phyloP scores from a whole-genome alignment of 495 filamentous ascomycete genomes.

The Penicillium manginii region DNA sequence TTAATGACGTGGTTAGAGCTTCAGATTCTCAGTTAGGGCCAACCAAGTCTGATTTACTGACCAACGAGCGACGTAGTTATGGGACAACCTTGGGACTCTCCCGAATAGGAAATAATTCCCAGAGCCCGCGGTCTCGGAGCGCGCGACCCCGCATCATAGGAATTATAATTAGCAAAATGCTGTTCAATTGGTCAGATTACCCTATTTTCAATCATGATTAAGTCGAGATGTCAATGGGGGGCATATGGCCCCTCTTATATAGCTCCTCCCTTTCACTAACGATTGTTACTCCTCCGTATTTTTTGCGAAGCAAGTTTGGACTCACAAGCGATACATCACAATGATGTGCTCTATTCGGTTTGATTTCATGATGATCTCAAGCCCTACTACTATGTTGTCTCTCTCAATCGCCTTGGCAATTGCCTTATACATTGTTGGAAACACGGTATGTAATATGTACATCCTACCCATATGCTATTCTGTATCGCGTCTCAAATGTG shows the following conservation, averaged over 20 bases:
- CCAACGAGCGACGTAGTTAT: background rate
- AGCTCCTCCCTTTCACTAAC: background rate
- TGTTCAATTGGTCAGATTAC: background rate
- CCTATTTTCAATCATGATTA: background rate
- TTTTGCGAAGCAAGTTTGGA: background rate
- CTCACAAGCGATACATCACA: background rate
- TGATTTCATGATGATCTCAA: background rate
- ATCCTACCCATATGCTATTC: background rate
- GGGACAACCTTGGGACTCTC: background rate
- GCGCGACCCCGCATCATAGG: constrained; percentile 1
- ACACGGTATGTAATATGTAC: background rate
- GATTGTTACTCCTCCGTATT: background rate
- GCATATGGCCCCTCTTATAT: background rate
- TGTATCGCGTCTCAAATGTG: background rate
- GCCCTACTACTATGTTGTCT: background rate
- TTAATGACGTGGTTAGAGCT: background rate
- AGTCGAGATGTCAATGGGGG: background rate
- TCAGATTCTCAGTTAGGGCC: background rate
- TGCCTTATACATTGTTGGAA: background rate
- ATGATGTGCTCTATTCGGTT: background rate
- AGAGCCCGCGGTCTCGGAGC: constrained; percentile 3
- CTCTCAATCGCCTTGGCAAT: background rate
- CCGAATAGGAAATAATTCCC: background rate
- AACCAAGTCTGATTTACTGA: background rate
- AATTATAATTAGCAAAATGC: background rate